Evolutionary conservation across 371 early-diverging fungal species (phyloP).

Genomic region (Mortierella sp.): DNA sequence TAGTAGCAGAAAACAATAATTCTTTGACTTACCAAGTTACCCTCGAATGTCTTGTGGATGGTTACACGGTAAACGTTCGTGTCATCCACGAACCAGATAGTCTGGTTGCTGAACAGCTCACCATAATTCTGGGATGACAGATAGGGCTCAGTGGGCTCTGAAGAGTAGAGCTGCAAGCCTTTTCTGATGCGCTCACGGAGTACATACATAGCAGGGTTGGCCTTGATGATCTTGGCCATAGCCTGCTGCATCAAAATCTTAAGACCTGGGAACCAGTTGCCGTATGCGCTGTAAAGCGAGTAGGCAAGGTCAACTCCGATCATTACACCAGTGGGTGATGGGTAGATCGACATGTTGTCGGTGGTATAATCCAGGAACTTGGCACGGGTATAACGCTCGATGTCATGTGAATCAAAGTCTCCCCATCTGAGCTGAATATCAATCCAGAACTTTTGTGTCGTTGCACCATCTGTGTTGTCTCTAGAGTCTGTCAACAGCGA

Average conservation of each 20-base stretch:
- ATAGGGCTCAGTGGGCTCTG: constrained; percentile 99
- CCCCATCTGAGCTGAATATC: constrained; percentile 99
- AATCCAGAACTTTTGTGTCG: constrained; percentile 98
- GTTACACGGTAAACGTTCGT: constrained; percentile 99
- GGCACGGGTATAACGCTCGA: constrained; percentile 97
- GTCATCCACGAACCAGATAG: constrained; percentile 99
- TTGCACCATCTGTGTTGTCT: constrained; percentile 96
- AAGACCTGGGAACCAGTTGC: constrained; percentile 99
- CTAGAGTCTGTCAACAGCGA: constrained; percentile 90
- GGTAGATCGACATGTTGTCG: constrained; percentile 98
- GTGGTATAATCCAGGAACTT: constrained; percentile 98
- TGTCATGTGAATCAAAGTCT: constrained; percentile 98
- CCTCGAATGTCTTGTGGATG: constrained; percentile 99
- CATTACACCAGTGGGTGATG: constrained; percentile 97
- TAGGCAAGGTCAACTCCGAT: constrained; percentile 98
- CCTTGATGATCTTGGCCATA: constrained; percentile 98
- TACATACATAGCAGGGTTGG: constrained; percentile 97
- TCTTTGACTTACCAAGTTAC: constrained; percentile 83
- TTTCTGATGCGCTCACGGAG: constrained; percentile 99
- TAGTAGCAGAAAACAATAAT: constrained; percentile 1
- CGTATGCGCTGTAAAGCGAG: constrained; percentile 92
- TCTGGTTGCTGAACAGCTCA: constrained; percentile 97
- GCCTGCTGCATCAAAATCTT: constrained; percentile 97
- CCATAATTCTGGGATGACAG: constrained; percentile 96
- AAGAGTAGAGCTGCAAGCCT: constrained; percentile 97